Evolutionary conservation across 2,329 filamentous ascomycete genomes (phyloP).

Genomic region (Aureobasidium sp.): DNA sequence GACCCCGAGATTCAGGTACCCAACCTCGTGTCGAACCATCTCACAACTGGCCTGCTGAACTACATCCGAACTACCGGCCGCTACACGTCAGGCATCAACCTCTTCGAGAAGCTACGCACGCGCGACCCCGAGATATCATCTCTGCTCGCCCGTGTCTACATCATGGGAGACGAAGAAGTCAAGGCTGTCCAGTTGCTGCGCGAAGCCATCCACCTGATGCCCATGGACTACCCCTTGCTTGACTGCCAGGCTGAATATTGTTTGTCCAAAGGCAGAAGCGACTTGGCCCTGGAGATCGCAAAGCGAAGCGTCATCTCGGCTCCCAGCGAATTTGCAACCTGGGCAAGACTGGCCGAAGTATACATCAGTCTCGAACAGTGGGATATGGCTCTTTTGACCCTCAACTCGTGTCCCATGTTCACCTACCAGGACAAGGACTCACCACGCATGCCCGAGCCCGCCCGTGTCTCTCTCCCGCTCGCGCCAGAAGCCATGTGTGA

Average conservation of each 20-base stretch:
- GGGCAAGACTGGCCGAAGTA: conserved; percentile 86
- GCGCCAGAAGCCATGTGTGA: conserved; percentile 84
- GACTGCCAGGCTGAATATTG: conserved; percentile 92
- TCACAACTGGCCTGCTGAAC: conserved; percentile 85
- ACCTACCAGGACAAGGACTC: conserved; percentile 98
- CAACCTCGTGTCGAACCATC: conserved; percentile 90
- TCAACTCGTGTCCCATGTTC: conserved; percentile 99
- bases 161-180: conserved; percentile 96
- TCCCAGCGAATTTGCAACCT: conserved; percentile 93
- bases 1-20: conserved; percentile 96
- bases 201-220: conserved; percentile 78
- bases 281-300: conserved; percentile 84
- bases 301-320: conserved; percentile 92
- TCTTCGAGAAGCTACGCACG: conserved; percentile 89
- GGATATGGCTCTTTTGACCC: conserved; percentile 87
- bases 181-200: conserved; percentile 82
- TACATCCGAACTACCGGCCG: conserved; percentile 95
- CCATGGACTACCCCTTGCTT: conserved; percentile 96
- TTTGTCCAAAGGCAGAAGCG: conserved; percentile 75
- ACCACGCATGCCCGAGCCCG: conserved; percentile 86
- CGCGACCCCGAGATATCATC: conserved; percentile 93
- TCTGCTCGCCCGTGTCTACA: conserved; percentile 78
- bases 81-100: conserved; percentile 89
- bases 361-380: conserved; percentile 93
- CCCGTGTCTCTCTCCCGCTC: conserved; percentile 77